A percentile compares a stretch with the other conserved stretches of the same genome.
Evolutionary conservation across 441 rosid species (phyloP).

Genomic region (Adansonia rubrostipa): DNA sequence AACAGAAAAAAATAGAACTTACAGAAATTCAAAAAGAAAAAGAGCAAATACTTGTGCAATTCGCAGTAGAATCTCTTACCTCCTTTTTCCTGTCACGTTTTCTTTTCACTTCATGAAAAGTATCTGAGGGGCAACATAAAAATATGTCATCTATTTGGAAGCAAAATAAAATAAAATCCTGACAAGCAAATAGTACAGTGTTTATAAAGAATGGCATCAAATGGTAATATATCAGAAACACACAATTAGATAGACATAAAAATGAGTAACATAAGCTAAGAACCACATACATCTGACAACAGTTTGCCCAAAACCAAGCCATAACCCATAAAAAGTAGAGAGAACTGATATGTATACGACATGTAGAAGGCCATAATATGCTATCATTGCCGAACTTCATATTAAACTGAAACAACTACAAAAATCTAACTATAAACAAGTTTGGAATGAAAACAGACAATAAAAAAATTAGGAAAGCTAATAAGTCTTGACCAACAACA

Average conservation of each 20-base stretch:
- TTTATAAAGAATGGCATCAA: neutral
- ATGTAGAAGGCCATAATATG: neutral
- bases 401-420: slow-evolving; percentile 4
- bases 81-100: slow-evolving; percentile 83
- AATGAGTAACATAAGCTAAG: slow-evolving; percentile 3
- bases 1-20: neutral
- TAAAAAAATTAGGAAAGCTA: neutral
- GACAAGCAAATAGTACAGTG: neutral
- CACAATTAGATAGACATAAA: neutral
- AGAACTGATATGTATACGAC: neutral
- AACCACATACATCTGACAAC: neutral
- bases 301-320: neutral
- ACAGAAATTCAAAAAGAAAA: neutral
- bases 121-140: slow-evolving; percentile 51
- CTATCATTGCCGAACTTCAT: slow-evolving; percentile 8
- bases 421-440: neutral
- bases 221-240: neutral
- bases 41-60: neutral
- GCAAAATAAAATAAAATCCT: slow-evolving; percentile 3
- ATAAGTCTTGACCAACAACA: slow-evolving; percentile 2
- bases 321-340: neutral
- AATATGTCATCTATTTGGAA: slow-evolving; percentile 22
- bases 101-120: slow-evolving; percentile 87
- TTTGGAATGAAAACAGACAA: neutral
- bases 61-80: slow-evolving; percentile 40